Conservation (phyloP, 306 rosid species). For the Dryas drummondii region DNA sequence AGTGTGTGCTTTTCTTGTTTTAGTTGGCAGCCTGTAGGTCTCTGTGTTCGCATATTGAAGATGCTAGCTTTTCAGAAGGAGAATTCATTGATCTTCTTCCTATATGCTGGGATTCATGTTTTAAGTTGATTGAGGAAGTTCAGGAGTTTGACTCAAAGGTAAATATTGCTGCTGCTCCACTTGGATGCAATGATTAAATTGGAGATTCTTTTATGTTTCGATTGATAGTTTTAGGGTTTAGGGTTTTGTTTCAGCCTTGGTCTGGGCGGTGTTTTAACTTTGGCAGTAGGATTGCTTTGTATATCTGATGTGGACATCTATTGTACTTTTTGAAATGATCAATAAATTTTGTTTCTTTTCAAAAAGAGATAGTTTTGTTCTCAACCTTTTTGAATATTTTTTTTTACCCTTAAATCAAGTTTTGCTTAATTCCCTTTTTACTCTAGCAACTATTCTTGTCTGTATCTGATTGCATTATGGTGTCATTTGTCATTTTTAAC, state of each 20-base stretch:
- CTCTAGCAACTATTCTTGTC: too few species aligned
- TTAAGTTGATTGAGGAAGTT: conserved; percentile 80
- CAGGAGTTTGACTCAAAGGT: conserved; percentile 99
- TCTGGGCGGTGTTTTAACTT: too few species aligned
- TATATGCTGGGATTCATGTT: conserved; percentile 88
- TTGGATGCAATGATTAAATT: conserved; percentile 3
- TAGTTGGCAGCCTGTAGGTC: conserved; percentile 98
- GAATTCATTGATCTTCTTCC: conserved; percentile 90
- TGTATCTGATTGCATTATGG: not conserved
- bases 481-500: not conserved
- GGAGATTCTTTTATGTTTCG: conserved; percentile 3
- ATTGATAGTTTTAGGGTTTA: too few species aligned
- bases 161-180: conserved; percentile 26
- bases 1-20: conserved; percentile 31
- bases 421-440: too few species aligned
- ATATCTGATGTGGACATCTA: too few species aligned
- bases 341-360: too few species aligned
- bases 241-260: too few species aligned
- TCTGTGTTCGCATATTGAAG: conserved; percentile 80
- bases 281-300: too few species aligned
- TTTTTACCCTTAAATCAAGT: not conserved
- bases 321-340: too few species aligned
- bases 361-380: not conserved
- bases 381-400: not conserved
- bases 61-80: conserved; percentile 81